These are phyloP conservation scores for Tetradesmus lagerheimii DNA, from an alignment of 139 green algal genomes.

Conservation along the genomic window DNA sequence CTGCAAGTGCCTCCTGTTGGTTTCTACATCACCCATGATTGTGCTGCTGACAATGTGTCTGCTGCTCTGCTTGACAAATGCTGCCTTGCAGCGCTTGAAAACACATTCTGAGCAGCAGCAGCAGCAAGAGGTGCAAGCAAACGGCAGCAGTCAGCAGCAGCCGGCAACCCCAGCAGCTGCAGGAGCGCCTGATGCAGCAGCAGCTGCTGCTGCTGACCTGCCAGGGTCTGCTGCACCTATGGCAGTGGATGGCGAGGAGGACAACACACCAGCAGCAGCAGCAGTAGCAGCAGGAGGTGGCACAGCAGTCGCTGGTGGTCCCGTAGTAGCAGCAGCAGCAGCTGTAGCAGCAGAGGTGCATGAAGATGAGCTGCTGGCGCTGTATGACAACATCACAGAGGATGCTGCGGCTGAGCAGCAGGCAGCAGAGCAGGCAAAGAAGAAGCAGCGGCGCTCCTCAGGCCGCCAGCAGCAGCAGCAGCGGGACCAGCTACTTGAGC, in stretches of 20 bases:
- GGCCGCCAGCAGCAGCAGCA: constrained; percentile 13
- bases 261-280: neutral
- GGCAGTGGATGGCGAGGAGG: neutral
- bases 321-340: neutral
- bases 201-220: neutral
- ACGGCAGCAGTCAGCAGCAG: neutral
- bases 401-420: neutral
- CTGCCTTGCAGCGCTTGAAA: neutral
- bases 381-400: constrained; percentile 34
- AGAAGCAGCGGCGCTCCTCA: neutral
- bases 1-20: too few species aligned
- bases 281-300: neutral
- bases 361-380: constrained; percentile 13
- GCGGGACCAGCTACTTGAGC: constrained; percentile 13
- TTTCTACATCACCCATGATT: too few species aligned
- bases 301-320: neutral
- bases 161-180: constrained; percentile 7
- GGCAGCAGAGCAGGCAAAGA: neutral
- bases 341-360: neutral
- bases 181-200: neutral
- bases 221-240: neutral
- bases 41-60: neutral
- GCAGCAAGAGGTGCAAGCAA: neutral
- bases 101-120: neutral
- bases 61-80: neutral